These are phyloP conservation scores for Cladorrhinum sp. DNA, from an alignment of 2,329 filamentous ascomycete genomes.

Conservation along the genomic window DNA sequence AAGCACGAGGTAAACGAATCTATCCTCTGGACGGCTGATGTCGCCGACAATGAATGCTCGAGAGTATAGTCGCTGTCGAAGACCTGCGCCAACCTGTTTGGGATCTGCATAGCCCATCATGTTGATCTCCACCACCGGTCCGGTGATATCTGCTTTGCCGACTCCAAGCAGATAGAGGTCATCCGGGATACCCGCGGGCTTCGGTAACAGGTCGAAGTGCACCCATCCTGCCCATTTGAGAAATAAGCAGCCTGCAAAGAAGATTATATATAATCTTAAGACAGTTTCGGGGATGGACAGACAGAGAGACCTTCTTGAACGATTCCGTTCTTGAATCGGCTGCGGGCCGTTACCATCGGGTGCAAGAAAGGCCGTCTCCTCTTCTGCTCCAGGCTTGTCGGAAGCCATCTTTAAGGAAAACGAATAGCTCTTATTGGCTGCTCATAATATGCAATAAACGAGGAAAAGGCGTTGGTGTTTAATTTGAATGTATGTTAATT, in stretches of 20 bases:
- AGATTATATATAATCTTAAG: background rate
- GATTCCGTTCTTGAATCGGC: background rate
- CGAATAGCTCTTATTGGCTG: background rate
- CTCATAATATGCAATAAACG: background rate
- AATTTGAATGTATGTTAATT: background rate
- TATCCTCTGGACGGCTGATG: constrained; percentile 60
- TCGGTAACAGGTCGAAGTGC: background rate
- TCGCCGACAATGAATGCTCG: constrained; percentile 85
- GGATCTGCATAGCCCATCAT: constrained; percentile 89
- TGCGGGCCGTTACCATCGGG: background rate
- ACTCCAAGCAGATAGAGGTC: constrained; percentile 53
- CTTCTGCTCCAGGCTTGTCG: background rate
- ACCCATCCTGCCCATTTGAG: background rate
- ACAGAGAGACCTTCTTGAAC: background rate
- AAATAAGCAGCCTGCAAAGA: background rate
- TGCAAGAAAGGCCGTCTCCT: background rate
- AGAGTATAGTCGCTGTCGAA: constrained; percentile 84
- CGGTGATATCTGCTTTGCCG: constrained; percentile 58
- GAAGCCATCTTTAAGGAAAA: background rate
- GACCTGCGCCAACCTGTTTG: constrained; percentile 76
- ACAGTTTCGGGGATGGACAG: background rate
- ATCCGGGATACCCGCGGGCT: constrained; percentile 15
- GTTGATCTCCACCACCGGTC: constrained; percentile 84
- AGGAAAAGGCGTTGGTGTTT: background rate
- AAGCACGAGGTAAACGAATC: constrained; percentile 83